A percentile compares a stretch with the other conserved stretches of the same genome.
phyloP scores from a whole-genome alignment of 208 protist species.

The Leishmania tarentolae region DNA sequence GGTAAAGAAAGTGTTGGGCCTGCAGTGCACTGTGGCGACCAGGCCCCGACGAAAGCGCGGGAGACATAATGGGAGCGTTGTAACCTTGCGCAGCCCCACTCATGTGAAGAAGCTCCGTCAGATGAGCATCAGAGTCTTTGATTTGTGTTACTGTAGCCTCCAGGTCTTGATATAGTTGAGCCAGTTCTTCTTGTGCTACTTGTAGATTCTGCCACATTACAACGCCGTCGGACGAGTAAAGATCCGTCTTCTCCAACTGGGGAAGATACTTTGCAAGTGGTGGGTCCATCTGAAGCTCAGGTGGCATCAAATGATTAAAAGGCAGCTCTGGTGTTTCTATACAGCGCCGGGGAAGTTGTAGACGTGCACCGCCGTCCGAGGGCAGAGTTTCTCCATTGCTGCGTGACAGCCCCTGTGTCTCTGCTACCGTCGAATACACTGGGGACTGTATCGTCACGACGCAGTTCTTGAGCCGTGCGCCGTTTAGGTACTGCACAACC shows the following conservation, averaged over 20 bases:
- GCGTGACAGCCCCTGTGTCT: not conserved
- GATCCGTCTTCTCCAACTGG: not conserved
- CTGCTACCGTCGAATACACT: constrained; percentile 29
- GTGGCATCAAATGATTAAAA: constrained; percentile 65
- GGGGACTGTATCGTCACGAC: constrained; percentile 54
- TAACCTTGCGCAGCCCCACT: not conserved
- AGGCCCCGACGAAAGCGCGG: not conserved
- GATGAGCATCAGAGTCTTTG: not conserved
- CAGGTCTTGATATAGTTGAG: constrained; percentile 3
- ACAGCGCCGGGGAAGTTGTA: constrained; percentile 6
- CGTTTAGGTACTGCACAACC: constrained; percentile 66
- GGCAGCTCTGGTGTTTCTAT: constrained; percentile 37
- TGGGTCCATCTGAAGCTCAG: constrained; percentile 65
- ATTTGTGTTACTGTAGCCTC: not conserved
- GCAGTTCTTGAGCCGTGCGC: constrained; percentile 66
- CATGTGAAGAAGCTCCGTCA: constrained; percentile 17
- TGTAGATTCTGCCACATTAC: constrained; percentile 26
- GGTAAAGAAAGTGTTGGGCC: constrained; percentile 10
- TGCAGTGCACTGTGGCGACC: not conserved
- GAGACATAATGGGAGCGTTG: too few species aligned
- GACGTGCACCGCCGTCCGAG: not conserved
- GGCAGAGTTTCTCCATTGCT: not conserved
- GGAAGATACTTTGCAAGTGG: constrained; percentile 46
- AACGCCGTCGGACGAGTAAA: not conserved
- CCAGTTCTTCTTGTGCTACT: constrained; percentile 17